Evolutionary conservation across 2,329 filamentous ascomycete species (phyloP).

Genomic region (Neonectria ditissima): DNA sequence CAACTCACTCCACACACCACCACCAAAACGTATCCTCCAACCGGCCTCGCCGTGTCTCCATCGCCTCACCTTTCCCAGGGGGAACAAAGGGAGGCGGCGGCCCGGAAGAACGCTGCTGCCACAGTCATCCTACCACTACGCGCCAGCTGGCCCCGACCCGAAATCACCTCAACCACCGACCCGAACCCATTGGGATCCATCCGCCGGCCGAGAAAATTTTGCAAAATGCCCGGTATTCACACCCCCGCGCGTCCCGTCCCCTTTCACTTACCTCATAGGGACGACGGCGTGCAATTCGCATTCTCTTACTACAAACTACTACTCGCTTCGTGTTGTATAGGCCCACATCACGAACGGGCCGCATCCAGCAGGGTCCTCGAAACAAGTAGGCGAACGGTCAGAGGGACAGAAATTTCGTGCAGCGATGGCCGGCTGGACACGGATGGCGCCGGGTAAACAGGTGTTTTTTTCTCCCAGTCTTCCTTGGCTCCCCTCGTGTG

Average conservation of each 20-base stretch:
- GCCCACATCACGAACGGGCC: constrained; percentile 21
- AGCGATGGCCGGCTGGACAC: constrained; percentile 14
- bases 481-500: not conserved
- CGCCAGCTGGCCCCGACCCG: constrained; percentile 19
- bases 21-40: constrained; percentile 29
- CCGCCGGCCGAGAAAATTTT: constrained; percentile 19
- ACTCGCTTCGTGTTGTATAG: constrained; percentile 17
- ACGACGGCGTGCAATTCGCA: constrained; percentile 1
- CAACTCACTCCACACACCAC: constrained; percentile 32
- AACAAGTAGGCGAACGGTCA: constrained; percentile 20
- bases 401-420: not conserved
- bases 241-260: not conserved
- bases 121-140: constrained; percentile 27
- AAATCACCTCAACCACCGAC: constrained; percentile 1
- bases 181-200: constrained; percentile 15
- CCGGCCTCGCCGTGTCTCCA: constrained; percentile 47
- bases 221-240: not conserved
- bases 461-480: constrained; percentile 1
- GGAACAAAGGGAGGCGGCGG: constrained; percentile 20
- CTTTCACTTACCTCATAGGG: constrained; percentile 13
- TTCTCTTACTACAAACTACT: not conserved
- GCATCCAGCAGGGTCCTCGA: constrained; percentile 17
- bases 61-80: constrained; percentile 37
- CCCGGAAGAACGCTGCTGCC: constrained; percentile 19
- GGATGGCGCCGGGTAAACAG: constrained; percentile 24